Conservation (phyloP, 108 stramenopile species). For the Aurantiochytrium sp. region DNA sequence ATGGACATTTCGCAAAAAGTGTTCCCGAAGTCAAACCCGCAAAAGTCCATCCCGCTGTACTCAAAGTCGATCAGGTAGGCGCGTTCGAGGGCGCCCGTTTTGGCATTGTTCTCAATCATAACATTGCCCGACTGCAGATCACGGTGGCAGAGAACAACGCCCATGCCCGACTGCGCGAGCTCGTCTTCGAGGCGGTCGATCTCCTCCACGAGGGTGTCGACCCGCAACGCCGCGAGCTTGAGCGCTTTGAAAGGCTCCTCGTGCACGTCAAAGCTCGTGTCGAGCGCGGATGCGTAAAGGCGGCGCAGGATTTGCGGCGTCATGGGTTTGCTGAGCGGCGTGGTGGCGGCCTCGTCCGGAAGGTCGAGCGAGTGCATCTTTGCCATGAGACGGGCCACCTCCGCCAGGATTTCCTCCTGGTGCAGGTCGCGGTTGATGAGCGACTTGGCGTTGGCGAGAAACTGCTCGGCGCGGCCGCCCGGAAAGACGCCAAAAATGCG, state of each 20-base stretch:
- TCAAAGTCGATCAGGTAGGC: conserved; percentile 23
- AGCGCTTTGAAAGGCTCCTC: background rate
- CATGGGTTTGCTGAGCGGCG: background rate
- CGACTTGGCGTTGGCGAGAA: background rate
- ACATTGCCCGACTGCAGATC: conserved; percentile 17
- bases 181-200: background rate
- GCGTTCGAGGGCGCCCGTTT: background rate
- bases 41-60: conserved; percentile 20
- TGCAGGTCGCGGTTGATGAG: background rate
- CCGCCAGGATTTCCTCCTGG: background rate
- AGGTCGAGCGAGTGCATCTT: background rate
- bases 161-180: background rate
- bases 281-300: background rate
- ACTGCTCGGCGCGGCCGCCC: conserved; percentile 10
- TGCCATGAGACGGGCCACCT: background rate
- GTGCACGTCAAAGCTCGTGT: background rate
- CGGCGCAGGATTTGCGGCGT: background rate
- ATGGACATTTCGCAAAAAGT: conserved; percentile 23
- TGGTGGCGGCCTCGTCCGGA: background rate
- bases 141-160: background rate
- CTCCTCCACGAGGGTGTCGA: background rate
- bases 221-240: background rate
- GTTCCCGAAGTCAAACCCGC: conserved; percentile 21
- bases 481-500: background rate
- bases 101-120: background rate